Percentiles rank a stretch among this genome's conserved stretches.
These are phyloP conservation scores for Pseudonitzschia delicatissima DNA, from an alignment of 108 stramenopile genomes.

Conservation along the genomic window DNA sequence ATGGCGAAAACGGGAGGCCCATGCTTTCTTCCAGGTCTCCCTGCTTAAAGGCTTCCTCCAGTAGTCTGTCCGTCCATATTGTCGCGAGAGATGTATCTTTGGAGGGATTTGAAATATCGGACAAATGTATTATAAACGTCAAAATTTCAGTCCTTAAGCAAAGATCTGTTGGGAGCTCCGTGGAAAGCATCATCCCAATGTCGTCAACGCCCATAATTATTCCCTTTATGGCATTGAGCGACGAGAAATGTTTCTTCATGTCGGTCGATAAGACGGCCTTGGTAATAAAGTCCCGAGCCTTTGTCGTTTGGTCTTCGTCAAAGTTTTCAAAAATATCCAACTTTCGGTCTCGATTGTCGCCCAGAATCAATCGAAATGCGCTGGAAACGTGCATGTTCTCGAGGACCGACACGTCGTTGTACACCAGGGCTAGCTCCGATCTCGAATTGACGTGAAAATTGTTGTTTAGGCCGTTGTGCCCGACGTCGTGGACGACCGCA, in stretches of 20 bases:
- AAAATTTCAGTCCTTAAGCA: slow-evolving; percentile 25
- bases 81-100: slow-evolving; percentile 43
- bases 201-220: slow-evolving; percentile 5
- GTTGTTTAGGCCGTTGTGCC: slow-evolving; percentile 84
- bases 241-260: slow-evolving; percentile 57
- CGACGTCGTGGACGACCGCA: slow-evolving; percentile 80
- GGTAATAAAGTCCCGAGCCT: slow-evolving; percentile 37
- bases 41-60: slow-evolving; percentile 72
- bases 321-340: slow-evolving; percentile 34
- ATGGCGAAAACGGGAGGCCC: slow-evolving; percentile 67
- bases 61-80: slow-evolving; percentile 67
- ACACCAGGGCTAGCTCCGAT: slow-evolving; percentile 60
- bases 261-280: slow-evolving; percentile 57
- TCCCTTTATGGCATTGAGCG: slow-evolving; percentile 31
- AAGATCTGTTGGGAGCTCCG: slow-evolving; percentile 16
- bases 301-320: slow-evolving; percentile 13
- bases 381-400: slow-evolving; percentile 67
- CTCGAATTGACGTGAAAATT: slow-evolving; percentile 60
- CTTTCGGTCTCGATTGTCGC: slow-evolving; percentile 7
- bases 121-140: slow-evolving; percentile 55
- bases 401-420: slow-evolving; percentile 73
- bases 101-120: slow-evolving; percentile 78
- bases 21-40: slow-evolving; percentile 66
- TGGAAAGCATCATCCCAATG: slow-evolving; percentile 15
- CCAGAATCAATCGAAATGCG: slow-evolving; percentile 48